These are phyloP conservation scores for Verbascum thapsus DNA, from an alignment of 257 asterid genomes.

Conservation along the genomic window DNA sequence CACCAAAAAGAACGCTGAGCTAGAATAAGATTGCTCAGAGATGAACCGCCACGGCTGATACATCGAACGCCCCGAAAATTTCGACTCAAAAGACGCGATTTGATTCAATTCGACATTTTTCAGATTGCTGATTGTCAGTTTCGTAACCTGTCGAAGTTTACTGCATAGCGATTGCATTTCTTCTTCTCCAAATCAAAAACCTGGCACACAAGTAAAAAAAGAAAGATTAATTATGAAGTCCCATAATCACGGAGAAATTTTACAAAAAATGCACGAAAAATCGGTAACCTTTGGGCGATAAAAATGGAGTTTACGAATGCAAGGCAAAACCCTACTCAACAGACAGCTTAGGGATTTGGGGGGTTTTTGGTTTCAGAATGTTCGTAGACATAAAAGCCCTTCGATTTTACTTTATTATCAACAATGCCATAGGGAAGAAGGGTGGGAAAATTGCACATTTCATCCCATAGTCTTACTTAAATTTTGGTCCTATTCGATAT, in stretches of 20 bases:
- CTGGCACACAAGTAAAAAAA: not conserved
- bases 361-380: conserved; percentile 35
- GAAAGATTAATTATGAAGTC: not conserved
- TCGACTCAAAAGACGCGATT: conserved; percentile 23
- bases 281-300: conserved; percentile 15
- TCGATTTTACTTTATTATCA: not conserved
- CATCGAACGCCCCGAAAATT: conserved; percentile 18
- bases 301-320: conserved; percentile 16
- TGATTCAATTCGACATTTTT: conserved; percentile 30
- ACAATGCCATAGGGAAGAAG: conserved; percentile 16
- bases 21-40: conserved; percentile 27
- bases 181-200: conserved; percentile 29
- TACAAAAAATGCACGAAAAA: not conserved
- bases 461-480: no score
- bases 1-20: conserved; percentile 37
- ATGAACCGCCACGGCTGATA: conserved; percentile 27
- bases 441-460: no score
- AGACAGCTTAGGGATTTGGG: not conserved
- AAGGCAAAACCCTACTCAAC: conserved; percentile 34
- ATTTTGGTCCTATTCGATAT: no score
- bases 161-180: conserved; percentile 59
- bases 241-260: not conserved
- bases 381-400: conserved; percentile 23
- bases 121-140: conserved; percentile 39
- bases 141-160: conserved; percentile 42